Evolutionary conservation across 192 early-diverging fungal genomes (phyloP).

Genomic region (Backusella liffmaniae): DNA sequence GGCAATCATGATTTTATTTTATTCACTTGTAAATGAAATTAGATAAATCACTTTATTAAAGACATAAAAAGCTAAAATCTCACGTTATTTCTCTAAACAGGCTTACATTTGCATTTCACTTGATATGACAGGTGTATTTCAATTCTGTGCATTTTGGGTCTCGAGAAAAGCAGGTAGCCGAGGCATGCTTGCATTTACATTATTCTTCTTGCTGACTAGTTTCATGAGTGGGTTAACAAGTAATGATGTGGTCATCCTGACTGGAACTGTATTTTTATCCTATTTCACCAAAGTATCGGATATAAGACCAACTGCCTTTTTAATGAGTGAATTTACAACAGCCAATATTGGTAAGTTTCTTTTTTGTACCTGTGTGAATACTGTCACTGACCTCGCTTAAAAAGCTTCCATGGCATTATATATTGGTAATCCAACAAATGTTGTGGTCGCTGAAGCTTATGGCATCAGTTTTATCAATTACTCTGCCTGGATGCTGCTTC

Average conservation of each 20-base stretch:
- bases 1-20: conserved; percentile 79
- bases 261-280: conserved; percentile 74
- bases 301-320: conserved; percentile 60
- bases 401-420: conserved; percentile 77
- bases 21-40: conserved; percentile 52
- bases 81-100: conserved; percentile 13
- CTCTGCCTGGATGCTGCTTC: conserved; percentile 83
- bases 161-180: conserved; percentile 56
- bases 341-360: conserved; percentile 63
- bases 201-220: conserved; percentile 68
- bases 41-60: neutral
- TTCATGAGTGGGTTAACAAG: conserved; percentile 73
- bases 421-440: conserved; percentile 89
- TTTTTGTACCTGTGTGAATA: neutral
- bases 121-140: conserved; percentile 78
- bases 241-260: conserved; percentile 87
- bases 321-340: conserved; percentile 75
- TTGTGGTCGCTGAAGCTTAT: conserved; percentile 80
- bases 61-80: neutral
- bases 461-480: conserved; percentile 71
- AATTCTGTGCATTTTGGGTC: conserved; percentile 75
- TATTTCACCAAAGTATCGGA: conserved; percentile 69
- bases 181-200: conserved; percentile 62
- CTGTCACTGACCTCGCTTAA: no score
- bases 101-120: conserved; percentile 85